Conservation (phyloP, 352 stramenopile species). For the Lagenidium sp. region DNA sequence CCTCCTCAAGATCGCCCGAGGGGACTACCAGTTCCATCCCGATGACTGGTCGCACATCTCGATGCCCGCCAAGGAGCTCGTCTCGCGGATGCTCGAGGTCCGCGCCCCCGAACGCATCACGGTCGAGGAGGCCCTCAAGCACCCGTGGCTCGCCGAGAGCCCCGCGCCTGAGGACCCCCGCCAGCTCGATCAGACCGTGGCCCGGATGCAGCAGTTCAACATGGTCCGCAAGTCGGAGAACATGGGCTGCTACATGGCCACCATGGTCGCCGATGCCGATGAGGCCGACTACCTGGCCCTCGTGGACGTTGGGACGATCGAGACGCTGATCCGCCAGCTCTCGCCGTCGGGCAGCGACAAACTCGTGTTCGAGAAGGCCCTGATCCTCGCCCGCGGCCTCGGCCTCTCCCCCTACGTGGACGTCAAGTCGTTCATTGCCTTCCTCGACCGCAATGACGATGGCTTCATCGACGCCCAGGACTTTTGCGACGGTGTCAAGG, state of each 20-base stretch:
- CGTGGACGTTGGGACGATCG: slow-evolving; percentile 45
- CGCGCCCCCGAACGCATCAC: slow-evolving; percentile 67
- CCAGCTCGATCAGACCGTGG: slow-evolving; percentile 24
- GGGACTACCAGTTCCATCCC: slow-evolving; percentile 61
- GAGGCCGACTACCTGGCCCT: slow-evolving; percentile 50
- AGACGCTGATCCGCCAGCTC: slow-evolving; percentile 58
- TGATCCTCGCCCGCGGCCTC: slow-evolving; percentile 42
- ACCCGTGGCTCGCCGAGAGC: slow-evolving; percentile 47
- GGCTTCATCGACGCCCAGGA: slow-evolving; percentile 68
- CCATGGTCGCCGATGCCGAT: slow-evolving; percentile 38
- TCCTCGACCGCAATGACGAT: slow-evolving; percentile 58
- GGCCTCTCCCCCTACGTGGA: slow-evolving; percentile 60
- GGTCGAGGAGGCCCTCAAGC: slow-evolving; percentile 43
- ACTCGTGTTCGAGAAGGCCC: slow-evolving; percentile 34
- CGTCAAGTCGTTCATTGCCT: slow-evolving; percentile 43
- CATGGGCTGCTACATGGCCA: slow-evolving; percentile 55
- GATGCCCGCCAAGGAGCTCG: slow-evolving; percentile 46
- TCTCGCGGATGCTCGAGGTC: slow-evolving; percentile 63
- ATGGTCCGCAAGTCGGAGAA: slow-evolving; percentile 73
- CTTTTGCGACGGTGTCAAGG: slow-evolving; percentile 52
- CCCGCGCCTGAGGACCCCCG: slow-evolving; percentile 11
- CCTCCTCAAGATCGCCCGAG: slow-evolving; percentile 67
- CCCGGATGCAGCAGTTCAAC: slow-evolving; percentile 73
- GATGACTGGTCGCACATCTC: slow-evolving; percentile 56
- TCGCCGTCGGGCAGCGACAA: slow-evolving; percentile 32